Evolutionary conservation across 495 filamentous ascomycete genomes (phyloP).

Genomic region (Aspergillus biplanus): DNA sequence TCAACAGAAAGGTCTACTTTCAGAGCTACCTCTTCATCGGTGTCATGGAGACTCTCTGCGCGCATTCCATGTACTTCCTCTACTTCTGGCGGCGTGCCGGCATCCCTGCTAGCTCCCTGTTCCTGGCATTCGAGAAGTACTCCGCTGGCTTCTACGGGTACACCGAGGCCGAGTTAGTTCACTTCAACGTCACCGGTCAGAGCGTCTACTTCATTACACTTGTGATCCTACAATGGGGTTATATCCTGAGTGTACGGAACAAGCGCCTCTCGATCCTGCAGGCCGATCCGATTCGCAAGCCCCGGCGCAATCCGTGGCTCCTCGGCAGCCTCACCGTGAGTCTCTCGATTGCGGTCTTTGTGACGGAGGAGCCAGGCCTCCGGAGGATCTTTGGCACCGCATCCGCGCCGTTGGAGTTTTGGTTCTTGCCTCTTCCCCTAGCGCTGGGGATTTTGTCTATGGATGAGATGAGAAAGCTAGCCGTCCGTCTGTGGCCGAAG

Average conservation of each 20-base stretch:
- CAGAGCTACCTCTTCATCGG: constrained; percentile 57
- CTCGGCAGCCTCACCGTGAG: constrained; percentile 45
- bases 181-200: constrained; percentile 56
- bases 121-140: constrained; percentile 53
- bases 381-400: constrained; percentile 53
- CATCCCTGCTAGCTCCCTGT: constrained; percentile 46
- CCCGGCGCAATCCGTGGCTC: constrained; percentile 55
- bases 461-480: constrained; percentile 53
- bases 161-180: constrained; percentile 38
- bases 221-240: constrained; percentile 59
- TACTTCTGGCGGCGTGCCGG: constrained; percentile 51
- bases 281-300: constrained; percentile 52
- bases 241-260: constrained; percentile 53
- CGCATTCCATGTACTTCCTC: constrained; percentile 56
- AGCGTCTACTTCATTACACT: constrained; percentile 76
- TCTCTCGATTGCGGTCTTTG: constrained; percentile 55
- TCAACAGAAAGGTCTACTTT: constrained; percentile 54
- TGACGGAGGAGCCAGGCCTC: constrained; percentile 53
- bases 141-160: constrained; percentile 54
- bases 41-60: constrained; percentile 50
- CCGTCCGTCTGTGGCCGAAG: constrained; percentile 49
- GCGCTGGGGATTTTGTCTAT: constrained; percentile 52
- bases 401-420: constrained; percentile 52
- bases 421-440: constrained; percentile 53
- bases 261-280: constrained; percentile 54